These are phyloP conservation scores for Auricularia sp. DNA, from an alignment of 768 basidiomycete genomes.

Conservation along the genomic window DNA sequence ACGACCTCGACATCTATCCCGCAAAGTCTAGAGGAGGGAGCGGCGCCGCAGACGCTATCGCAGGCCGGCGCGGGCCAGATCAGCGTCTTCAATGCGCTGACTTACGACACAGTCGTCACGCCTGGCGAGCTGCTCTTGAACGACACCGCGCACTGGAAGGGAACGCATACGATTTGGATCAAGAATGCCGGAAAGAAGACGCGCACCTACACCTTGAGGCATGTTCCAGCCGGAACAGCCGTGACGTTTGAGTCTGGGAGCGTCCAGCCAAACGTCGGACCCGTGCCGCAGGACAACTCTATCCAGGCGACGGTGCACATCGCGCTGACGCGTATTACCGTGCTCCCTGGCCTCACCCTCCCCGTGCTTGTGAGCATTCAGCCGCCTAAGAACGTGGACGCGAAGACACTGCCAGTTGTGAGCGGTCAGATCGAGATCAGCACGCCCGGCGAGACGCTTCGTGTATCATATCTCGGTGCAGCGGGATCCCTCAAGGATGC, in stretches of 20 bases:
- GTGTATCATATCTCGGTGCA: conserved; percentile 39
- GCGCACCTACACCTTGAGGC: conserved; percentile 14
- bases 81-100: conserved; percentile 25
- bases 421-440: background rate
- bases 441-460: conserved; percentile 13
- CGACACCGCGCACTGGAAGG: conserved; percentile 25
- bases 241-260: conserved; percentile 12
- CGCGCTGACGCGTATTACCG: conserved; percentile 7
- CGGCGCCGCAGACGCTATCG: conserved; percentile 8
- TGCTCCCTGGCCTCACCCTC: conserved; percentile 14
- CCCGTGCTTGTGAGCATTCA: background rate
- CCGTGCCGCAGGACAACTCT: conserved; percentile 5
- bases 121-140: conserved; percentile 28
- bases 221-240: conserved; percentile 21
- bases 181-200: conserved; percentile 2
- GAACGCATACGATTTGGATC: conserved; percentile 2
- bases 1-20: conserved; percentile 8
- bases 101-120: conserved; percentile 18
- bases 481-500: conserved; percentile 33
- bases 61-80: conserved; percentile 16
- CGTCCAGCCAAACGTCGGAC: conserved; percentile 3
- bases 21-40: conserved; percentile 2
- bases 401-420: conserved; percentile 1
- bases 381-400: conserved; percentile 3
- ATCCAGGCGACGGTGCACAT: conserved; percentile 7